Evolutionary conservation across 2,329 filamentous ascomycete genomes (phyloP), one percentile per base, ranked within the genome.

Genomic region (Stagonosporopsis chrysanthemi): DNA sequence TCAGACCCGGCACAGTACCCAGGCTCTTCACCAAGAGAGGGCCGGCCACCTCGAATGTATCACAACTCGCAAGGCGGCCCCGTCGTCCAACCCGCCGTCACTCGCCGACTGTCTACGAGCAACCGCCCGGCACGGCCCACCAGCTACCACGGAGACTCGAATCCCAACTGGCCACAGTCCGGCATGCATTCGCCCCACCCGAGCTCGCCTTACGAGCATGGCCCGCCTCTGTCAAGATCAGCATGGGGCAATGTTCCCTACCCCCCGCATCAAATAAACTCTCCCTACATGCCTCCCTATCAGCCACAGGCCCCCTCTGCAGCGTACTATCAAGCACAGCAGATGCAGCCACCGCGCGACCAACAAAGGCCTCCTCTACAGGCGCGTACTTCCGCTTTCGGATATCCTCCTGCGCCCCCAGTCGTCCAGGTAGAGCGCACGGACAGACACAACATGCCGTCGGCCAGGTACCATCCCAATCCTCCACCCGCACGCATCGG

Each of bases 181-280:
- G 66, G 62, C 52, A 71, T 68, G 63, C 63, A 62, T 44, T 44
- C 50, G 5, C 54, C 61, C 35, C 71, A 72, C 39, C 65, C 62
- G 1, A 63, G 56, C 26, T 64, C 66, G 17, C 68, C 66, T 29
- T 65, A 66, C 9, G 68, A 72, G 11, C 67, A 59, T 47, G 73
- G 73, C 14, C 74, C 74, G 26, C 74, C 75, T 7, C 73, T 53
- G 5, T 63, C 75, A 4, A 59, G 65, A 54, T 74, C 72, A 31
- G 72, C 71, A 6, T 68, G 66, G 46, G 68, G 48, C 46, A 62
- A 55, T 51, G 31, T 44, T 42, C 48, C 38, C 14, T 57, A 52
- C 17, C 17, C 19, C 17, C 54, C 47, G n/a, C 39, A 29, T 19
- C 48, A 17, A 7, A 39, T 57, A 42, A 43, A 51, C 42, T 15